Conservation (phyloP, 2,329 filamentous ascomycete genomes). For the Ophiocordyceps camponoti-saundersi region DNA sequence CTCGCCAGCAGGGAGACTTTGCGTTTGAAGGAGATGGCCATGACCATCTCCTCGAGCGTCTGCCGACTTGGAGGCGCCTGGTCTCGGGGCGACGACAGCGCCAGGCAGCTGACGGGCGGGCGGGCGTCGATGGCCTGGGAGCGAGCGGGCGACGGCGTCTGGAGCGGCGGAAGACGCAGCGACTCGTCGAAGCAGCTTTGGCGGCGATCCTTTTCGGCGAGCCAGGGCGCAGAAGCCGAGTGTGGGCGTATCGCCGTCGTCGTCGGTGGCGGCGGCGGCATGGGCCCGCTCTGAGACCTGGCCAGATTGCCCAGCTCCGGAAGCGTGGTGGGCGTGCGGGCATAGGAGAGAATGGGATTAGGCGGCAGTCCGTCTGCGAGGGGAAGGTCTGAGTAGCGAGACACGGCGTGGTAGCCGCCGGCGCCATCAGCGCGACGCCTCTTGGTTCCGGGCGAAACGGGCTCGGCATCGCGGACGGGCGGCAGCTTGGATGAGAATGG, state of each 20-base stretch:
- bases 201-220: constrained; percentile 15
- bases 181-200: constrained; percentile 36
- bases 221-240: constrained; percentile 7
- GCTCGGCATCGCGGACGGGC: constrained; percentile 14
- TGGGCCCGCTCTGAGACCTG: constrained; percentile 20
- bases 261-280: constrained; percentile 41
- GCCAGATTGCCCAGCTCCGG: constrained; percentile 14
- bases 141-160: constrained; percentile 21
- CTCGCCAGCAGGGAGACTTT: constrained; percentile 64
- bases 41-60: constrained; percentile 31
- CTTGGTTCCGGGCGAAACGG: constrained; percentile 36
- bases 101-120: constrained; percentile 10
- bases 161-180: constrained; percentile 34
- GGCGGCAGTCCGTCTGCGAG: constrained; percentile 8
- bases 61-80: constrained; percentile 18
- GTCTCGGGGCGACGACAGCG: constrained; percentile 3
- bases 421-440: constrained; percentile 40
- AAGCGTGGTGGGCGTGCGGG: constrained; percentile 7
- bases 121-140: constrained; percentile 9
- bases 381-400: constrained; percentile 2
- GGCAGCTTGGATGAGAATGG: constrained; percentile 8
- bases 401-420: constrained; percentile 14
- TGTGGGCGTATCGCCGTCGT: constrained; percentile 11
- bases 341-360: constrained; percentile 7
- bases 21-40: constrained; percentile 54